Conservation (phyloP, 306 rosid species). For the Lithocarpus polystachyus region DNA sequence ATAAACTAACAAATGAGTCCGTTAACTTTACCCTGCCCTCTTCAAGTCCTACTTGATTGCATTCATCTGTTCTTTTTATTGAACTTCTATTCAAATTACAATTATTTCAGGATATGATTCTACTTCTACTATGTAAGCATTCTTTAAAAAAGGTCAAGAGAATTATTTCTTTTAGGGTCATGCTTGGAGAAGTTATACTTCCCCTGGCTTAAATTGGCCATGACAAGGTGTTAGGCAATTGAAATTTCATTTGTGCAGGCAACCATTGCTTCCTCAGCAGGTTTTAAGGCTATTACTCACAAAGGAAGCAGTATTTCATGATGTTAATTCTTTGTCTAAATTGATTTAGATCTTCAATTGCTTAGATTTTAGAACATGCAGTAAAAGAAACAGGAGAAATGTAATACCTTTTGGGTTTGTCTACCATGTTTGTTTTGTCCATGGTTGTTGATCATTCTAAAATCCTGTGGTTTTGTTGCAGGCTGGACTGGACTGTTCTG, state of each 20-base stretch:
- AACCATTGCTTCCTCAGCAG: not conserved
- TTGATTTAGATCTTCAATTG: not conserved
- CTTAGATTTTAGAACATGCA: not conserved
- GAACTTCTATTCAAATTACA: not conserved
- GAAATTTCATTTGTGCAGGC: not conserved
- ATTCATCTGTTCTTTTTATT: not conserved
- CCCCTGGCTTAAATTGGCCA: not conserved
- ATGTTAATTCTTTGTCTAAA: not conserved
- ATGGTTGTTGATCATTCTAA: not conserved
- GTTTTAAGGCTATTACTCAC: not conserved
- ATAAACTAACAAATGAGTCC: not conserved
- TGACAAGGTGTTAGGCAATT: not conserved
- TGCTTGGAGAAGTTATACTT: not conserved
- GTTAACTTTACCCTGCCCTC: not conserved
- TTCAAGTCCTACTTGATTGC: not conserved
- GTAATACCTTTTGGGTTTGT: not conserved
- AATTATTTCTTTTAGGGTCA: not conserved
- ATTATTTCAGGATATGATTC: not conserved
- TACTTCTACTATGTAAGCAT: not conserved
- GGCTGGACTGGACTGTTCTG: constrained; percentile 72
- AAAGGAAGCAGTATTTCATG: not conserved
- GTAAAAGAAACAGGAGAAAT: not conserved
- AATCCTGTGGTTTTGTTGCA: constrained; percentile 21
- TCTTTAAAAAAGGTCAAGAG: not conserved
- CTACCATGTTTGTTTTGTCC: not conserved